Evolutionary conservation across 768 basidiomycete species (phyloP), one percentile per base, ranked within the genome.

Genomic region (Rubroboletus pulcherrimus): DNA sequence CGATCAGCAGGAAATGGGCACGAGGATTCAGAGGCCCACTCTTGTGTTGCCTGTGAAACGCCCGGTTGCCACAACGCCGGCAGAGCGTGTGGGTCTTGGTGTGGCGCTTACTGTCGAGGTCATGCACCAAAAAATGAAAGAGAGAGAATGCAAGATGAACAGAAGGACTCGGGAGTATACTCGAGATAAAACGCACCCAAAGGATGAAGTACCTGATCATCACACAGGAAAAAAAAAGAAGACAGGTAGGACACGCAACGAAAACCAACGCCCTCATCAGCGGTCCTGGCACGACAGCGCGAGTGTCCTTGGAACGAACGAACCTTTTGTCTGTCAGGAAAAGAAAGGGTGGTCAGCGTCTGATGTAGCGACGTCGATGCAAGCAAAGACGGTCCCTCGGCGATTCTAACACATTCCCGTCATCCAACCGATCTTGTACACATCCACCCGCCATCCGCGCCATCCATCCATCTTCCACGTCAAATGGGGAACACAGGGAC

Each of bases 31-130:
- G 19, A 15, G 21, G 74, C 89, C 66, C 63, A 95, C 93, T 88
- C 83, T 98, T 93, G 82, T 99, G 92, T 79, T 99, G 96, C 77
- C 86, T 89, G 85, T 98, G 97, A 83, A 98, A 96, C 35, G 93
- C 84, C 57, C 96, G 86, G 77, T 87, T 83, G 63, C 94, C 93
- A 77, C 97, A 99, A 66, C 97, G 91, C 73, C 94, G 83, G 85
- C 97, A 99, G 67, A 98, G 87, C 54, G 93, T 94, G 82, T 96
- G 93, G 62, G 91, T 86, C 81, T 96, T 97, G 64, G 91, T 90
- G 85, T 95, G 94, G 73, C 93, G 83, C 82, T 95, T 95, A 91
- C 93, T 93, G 14, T 51, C 31, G 17, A 21, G 50, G 55, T 44
- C 48, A 35, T 10, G 37, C 33, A 40, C 26, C 26, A 26, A 47